Percentiles rank a stretch among this genome's conserved stretches.
Conservation (phyloP, 2,329 filamentous ascomycete genomes). For the Teratosphaeria pseudoeucalypti region DNA sequence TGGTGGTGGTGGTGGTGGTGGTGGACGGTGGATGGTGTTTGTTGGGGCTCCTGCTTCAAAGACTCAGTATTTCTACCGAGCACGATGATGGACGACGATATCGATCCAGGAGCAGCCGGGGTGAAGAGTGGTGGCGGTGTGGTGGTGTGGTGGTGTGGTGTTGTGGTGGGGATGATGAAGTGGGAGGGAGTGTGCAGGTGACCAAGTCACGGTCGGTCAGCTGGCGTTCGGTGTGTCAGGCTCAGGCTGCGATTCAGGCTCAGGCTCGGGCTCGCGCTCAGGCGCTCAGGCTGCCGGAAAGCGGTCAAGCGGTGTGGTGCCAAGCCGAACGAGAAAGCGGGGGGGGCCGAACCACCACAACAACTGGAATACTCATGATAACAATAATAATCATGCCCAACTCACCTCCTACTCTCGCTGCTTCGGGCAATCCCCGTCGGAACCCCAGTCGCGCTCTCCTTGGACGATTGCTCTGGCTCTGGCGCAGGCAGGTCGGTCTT, state of each 20-base stretch:
- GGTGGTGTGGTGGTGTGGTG: neutral
- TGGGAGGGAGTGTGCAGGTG: neutral
- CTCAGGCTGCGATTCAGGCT: neutral
- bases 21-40: too few species aligned
- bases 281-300: neutral
- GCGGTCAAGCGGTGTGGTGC: neutral
- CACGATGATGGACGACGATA: neutral
- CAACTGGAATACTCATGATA: too few species aligned
- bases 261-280: too few species aligned
- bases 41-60: slow-evolving; percentile 1
- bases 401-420: neutral
- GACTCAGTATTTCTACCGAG: slow-evolving; percentile 21
- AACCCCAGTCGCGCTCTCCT: neutral
- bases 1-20: too few species aligned
- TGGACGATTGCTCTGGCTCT: neutral
- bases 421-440: neutral
- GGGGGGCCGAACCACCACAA: neutral
- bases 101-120: neutral
- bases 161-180: neutral
- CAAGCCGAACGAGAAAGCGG: slow-evolving; percentile 3
- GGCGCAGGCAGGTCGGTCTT: too few species aligned
- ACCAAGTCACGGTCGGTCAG: neutral
- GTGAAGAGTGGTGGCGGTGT: neutral
- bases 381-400: neutral
- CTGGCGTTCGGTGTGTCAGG: neutral